These are phyloP conservation scores for Ramaria sp. DNA, from an alignment of 768 basidiomycete species.

Conservation along the genomic window DNA sequence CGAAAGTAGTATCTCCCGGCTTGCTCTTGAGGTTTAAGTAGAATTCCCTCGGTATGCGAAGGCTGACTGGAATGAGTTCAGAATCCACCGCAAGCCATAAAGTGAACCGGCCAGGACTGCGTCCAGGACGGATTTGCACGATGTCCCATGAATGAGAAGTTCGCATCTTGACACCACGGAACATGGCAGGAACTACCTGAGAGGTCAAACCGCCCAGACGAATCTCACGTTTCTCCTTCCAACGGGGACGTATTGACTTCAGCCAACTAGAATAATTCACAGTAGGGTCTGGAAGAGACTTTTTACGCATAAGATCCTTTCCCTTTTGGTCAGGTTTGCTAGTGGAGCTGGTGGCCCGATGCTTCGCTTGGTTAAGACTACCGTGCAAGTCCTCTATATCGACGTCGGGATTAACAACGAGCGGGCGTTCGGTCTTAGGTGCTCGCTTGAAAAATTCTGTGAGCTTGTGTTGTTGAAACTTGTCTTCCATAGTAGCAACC, in stretches of 20 bases:
- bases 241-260: conserved; percentile 61
- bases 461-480: conserved; percentile 96
- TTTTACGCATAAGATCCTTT: conserved; percentile 4
- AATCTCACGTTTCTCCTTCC: conserved; percentile 52
- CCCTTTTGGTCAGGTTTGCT: too few relatives aligned
- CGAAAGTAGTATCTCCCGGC: conserved; percentile 51
- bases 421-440: conserved; percentile 20
- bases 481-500: conserved; percentile 83
- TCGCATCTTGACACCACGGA: conserved; percentile 47
- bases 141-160: conserved; percentile 67
- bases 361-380: conserved; percentile 29
- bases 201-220: conserved; percentile 29
- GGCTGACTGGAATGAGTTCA: conserved; percentile 65
- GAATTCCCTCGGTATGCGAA: conserved; percentile 86
- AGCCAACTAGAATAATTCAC: conserved; percentile 70
- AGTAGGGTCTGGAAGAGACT: conserved; percentile 50
- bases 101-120: conserved; percentile 68
- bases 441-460: conserved; percentile 79
- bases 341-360: too few relatives aligned
- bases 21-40: conserved; percentile 81
- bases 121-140: conserved; percentile 75
- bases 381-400: conserved; percentile 57
- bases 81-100: conserved; percentile 82
- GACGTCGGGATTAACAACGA: conserved; percentile 18
- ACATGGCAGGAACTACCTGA: conserved; percentile 57